Evolutionary conservation across 371 early-diverging fungal species (phyloP).

Genomic region (Blakeslea trispora): DNA sequence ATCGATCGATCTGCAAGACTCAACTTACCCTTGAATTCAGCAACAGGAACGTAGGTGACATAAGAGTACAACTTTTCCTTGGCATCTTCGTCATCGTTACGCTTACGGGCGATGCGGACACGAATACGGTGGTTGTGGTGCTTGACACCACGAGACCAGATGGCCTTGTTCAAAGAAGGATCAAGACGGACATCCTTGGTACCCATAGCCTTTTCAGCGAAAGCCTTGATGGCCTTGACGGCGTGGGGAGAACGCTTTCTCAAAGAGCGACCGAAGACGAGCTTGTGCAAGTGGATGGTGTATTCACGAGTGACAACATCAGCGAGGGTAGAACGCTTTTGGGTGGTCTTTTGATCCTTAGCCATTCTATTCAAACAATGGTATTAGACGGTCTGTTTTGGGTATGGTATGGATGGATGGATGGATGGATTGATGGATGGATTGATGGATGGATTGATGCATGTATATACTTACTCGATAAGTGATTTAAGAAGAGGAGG

Average conservation of each 20-base stretch:
- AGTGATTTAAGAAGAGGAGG: too few relatives aligned
- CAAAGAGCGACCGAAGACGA: slow-evolving; percentile 80
- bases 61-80: slow-evolving; percentile 91
- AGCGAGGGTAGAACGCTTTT: slow-evolving; percentile 60
- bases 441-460: slow-evolving; percentile 4
- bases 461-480: too few relatives aligned
- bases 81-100: slow-evolving; percentile 92
- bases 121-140: slow-evolving; percentile 89
- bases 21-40: slow-evolving; percentile 76
- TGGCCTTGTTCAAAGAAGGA: slow-evolving; percentile 72
- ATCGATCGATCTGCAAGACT: neutral
- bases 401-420: slow-evolving; percentile 5
- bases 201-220: slow-evolving; percentile 70
- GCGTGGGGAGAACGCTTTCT: slow-evolving; percentile 94
- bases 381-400: slow-evolving; percentile 44
- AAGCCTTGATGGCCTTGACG: slow-evolving; percentile 84
- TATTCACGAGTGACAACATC: slow-evolving; percentile 86
- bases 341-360: slow-evolving; percentile 26
- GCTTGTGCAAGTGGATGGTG: slow-evolving; percentile 94
- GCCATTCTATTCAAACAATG: neutral
- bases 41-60: slow-evolving; percentile 80
- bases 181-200: slow-evolving; percentile 82
- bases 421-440: slow-evolving; percentile 8
- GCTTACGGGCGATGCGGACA: slow-evolving; percentile 84
- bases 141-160: slow-evolving; percentile 90